phyloP scores from a whole-genome alignment of 306 rosid genomes.

The Trifolium pratense region DNA sequence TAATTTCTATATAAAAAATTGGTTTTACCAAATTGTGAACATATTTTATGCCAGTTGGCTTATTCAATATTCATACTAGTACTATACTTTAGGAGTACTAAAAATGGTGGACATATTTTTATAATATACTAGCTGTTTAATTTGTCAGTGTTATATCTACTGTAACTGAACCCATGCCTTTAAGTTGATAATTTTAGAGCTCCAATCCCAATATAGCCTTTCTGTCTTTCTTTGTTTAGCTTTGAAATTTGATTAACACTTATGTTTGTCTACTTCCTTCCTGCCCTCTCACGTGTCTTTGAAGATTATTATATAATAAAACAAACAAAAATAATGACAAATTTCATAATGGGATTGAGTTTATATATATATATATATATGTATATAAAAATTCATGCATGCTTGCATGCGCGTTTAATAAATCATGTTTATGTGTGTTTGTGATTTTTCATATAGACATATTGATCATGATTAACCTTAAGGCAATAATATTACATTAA shows the following conservation, averaged over 20 bases:
- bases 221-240: constrained; percentile 52
- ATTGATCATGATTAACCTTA: constrained; percentile 36
- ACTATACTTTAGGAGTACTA: too few species aligned
- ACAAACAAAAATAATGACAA: constrained; percentile 55
- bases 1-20: too few species aligned
- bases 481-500: constrained; percentile 12
- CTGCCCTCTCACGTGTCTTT: constrained; percentile 54
- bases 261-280: constrained; percentile 55
- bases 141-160: too few species aligned
- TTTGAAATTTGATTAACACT: constrained; percentile 28
- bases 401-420: constrained; percentile 83
- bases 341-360: constrained; percentile 53
- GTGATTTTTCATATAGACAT: constrained; percentile 36
- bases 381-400: constrained; percentile 49
- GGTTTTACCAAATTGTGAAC: too few species aligned
- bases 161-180: constrained; percentile 53
- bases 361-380: constrained; percentile 33
- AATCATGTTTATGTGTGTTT: constrained; percentile 76
- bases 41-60: too few species aligned
- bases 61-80: too few species aligned
- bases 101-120: too few species aligned
- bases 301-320: constrained; percentile 53
- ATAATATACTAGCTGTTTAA: too few species aligned
- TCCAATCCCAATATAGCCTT: constrained; percentile 79
- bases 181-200: constrained; percentile 41